Conservation (phyloP, 2,329 filamentous ascomycete species). For the Myriangium duriaei region DNA sequence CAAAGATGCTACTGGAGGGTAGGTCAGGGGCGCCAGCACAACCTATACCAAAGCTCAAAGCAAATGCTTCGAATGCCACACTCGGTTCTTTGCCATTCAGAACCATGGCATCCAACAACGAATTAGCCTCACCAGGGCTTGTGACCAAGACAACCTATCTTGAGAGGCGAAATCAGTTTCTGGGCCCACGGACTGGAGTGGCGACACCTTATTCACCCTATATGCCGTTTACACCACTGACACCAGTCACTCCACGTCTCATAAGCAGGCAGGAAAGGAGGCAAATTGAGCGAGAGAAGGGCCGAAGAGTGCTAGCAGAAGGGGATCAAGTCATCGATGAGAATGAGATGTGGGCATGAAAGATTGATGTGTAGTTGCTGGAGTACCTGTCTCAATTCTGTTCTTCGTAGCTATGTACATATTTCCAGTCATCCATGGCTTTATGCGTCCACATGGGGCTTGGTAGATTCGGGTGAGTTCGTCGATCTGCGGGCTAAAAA, state of each 20-base stretch:
- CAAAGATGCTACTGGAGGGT: slow-evolving; percentile 15
- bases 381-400: no score
- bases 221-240: slow-evolving; percentile 62
- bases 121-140: slow-evolving; percentile 12
- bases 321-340: slow-evolving; percentile 40
- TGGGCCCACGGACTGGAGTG: slow-evolving; percentile 39
- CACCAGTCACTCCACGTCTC: slow-evolving; percentile 65
- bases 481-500: no score
- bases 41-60: slow-evolving; percentile 3
- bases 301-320: slow-evolving; percentile 49
- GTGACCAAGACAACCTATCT: slow-evolving; percentile 32
- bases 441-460: no score
- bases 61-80: slow-evolving; percentile 10
- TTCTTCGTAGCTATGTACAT: no score
- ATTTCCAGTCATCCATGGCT: no score
- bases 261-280: slow-evolving; percentile 60
- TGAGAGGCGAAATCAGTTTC: slow-evolving; percentile 20
- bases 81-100: slow-evolving; percentile 25
- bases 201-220: slow-evolving; percentile 67
- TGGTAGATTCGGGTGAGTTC: no score
- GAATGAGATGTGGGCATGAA: slow-evolving; percentile 51
- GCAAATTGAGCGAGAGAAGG: slow-evolving; percentile 51
- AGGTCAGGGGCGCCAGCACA: slow-evolving; percentile 4
- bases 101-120: slow-evolving; percentile 14
- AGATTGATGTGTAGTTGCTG: no score